These are phyloP conservation scores for Colletotrichum coccodes DNA, from an alignment of 2,329 filamentous ascomycete species.

Conservation along the genomic window DNA sequence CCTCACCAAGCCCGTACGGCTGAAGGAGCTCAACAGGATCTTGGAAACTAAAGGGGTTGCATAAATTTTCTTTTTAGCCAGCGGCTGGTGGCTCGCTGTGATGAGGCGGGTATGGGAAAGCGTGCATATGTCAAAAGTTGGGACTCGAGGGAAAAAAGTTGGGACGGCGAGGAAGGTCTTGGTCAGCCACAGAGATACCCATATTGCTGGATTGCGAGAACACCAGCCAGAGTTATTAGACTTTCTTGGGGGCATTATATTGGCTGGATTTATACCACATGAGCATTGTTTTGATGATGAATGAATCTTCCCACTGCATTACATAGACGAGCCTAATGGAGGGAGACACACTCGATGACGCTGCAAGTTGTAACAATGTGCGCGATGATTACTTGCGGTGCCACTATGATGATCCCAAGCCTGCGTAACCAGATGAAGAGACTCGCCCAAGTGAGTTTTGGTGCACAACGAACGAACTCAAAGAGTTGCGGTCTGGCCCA, in stretches of 20 bases:
- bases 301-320: background rate
- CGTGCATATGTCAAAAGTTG: background rate
- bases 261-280: background rate
- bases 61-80: background rate
- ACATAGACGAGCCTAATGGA: background rate
- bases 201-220: background rate
- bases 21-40: conserved; percentile 48
- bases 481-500: too few species aligned
- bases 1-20: conserved; percentile 62
- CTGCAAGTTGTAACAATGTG: too few species aligned
- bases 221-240: background rate
- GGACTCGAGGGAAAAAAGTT: background rate
- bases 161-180: background rate
- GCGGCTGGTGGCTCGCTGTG: too few species aligned
- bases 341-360: background rate
- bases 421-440: too few species aligned
- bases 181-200: conserved; percentile 1
- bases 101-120: background rate
- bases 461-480: too few species aligned
- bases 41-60: conserved; percentile 1
- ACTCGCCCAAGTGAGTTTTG: too few species aligned
- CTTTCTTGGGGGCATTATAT: background rate
- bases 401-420: too few species aligned
- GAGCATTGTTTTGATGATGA: background rate
- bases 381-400: too few species aligned